These are phyloP conservation scores for Irpex lacteus DNA, from an alignment of 1,284 basidiomycete species.

Conservation along the genomic window DNA sequence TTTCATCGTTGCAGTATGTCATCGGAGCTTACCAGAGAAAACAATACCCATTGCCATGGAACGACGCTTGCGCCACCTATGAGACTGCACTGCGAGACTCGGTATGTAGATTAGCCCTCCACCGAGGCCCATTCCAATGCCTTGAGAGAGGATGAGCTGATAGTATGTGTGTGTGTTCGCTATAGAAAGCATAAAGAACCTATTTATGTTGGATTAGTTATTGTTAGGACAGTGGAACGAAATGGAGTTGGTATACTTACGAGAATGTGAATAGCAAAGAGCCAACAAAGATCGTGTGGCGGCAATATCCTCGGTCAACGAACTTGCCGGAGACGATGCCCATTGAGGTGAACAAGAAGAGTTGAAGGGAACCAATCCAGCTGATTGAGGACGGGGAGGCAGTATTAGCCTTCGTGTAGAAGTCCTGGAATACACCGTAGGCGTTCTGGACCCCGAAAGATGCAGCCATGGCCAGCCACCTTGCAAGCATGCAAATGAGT, in stretches of 20 bases:
- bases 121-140: slow-evolving; percentile 41
- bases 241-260: slow-evolving; percentile 12
- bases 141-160: slow-evolving; percentile 23
- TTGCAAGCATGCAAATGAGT: not conserved
- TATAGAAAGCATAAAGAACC: slow-evolving; percentile 25
- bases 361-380: slow-evolving; percentile 27
- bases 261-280: slow-evolving; percentile 20
- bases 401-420: slow-evolving; percentile 18
- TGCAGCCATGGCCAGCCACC: not conserved
- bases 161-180: slow-evolving; percentile 18
- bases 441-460: slow-evolving; percentile 5
- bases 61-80: slow-evolving; percentile 11
- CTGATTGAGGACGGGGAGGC: slow-evolving; percentile 23
- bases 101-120: slow-evolving; percentile 33
- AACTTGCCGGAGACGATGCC: slow-evolving; percentile 21
- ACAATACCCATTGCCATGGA: slow-evolving; percentile 15
- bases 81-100: slow-evolving; percentile 6
- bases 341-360: slow-evolving; percentile 20
- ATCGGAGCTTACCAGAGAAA: not conserved
- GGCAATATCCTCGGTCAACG: slow-evolving; percentile 23
- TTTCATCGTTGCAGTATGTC: not conserved
- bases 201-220: not conserved
- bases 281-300: slow-evolving; percentile 14
- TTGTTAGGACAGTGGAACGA: not conserved
- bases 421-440: slow-evolving; percentile 23